Conservation (phyloP, 208 protist species). For the Wallacemonas collosoma region DNA sequence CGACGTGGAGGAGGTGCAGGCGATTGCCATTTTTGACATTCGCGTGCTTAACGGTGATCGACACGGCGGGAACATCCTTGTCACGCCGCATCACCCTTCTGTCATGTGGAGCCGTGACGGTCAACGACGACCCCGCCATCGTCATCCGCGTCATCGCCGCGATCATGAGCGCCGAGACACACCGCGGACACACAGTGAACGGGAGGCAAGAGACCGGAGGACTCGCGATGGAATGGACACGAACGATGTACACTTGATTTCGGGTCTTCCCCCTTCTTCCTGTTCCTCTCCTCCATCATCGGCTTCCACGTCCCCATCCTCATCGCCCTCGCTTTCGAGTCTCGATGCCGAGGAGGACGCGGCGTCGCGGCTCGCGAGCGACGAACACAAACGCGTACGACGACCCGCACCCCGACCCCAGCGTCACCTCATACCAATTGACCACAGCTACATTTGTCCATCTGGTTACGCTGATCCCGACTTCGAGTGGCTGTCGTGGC, state of each 20-base stretch:
- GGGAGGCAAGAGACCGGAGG: background rate
- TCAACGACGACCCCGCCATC: background rate
- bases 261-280: background rate
- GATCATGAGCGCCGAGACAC: background rate
- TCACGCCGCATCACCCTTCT: constrained; percentile 19
- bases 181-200: background rate
- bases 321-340: background rate
- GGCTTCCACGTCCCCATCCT: background rate
- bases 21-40: constrained; percentile 78
- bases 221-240: too few species aligned
- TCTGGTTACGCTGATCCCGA: constrained; percentile 73
- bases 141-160: background rate
- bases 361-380: too few species aligned
- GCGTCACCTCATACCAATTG: constrained; percentile 76
- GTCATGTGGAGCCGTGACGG: background rate
- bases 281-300: constrained; percentile 4
- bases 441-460: constrained; percentile 87
- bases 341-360: background rate
- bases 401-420: background rate
- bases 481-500: constrained; percentile 86
- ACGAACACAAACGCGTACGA: background rate
- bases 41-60: constrained; percentile 77
- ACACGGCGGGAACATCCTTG: constrained; percentile 78
- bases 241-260: background rate
- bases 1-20: constrained; percentile 59